Evolutionary conservation across 257 asterid species (phyloP), one percentile per base, ranked within the genome.

Genomic region (Nicotiana obtusifolia): DNA sequence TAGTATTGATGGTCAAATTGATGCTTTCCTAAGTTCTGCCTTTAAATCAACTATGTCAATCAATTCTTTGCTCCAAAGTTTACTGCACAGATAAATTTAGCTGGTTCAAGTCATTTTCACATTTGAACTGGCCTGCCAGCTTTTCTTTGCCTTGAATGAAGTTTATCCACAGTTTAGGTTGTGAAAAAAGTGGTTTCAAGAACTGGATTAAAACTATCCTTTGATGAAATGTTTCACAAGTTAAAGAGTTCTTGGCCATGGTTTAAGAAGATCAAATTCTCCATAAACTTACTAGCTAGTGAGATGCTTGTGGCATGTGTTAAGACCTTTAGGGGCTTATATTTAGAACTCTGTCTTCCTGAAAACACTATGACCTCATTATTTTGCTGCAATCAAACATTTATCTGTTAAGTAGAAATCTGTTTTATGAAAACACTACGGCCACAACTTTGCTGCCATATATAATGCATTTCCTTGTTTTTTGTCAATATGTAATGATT

Each of bases 21-120:
- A 35, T 22, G 62, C 79, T 47, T 73, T 73, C 61, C 79, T 49
- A 47, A 73, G 59, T 47, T 73, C 79, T 14, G 78, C 60, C 22
- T 47, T 35, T 7, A 44, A 47, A 73, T 49, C 61, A 73, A 73
- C 79, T 73, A n/a, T 73, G 22, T 13, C 79, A 47, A 73, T 22
- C 41, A 73, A 73, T 47, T 47, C 47, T 49, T 44, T 49, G 16
- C 61, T 59, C 61, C 3, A 61, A 73, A 24, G 47, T 15, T 65
- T 65, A 65, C 24, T 30, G 47, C 13, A 15, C 49, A 6, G 73
- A 28, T 16, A 31, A 41, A 35, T 47, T 73, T 13, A 24, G 61
- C 49, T 47, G 61, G 79, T 73, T 73, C 61, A 73, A 73, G 24
- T 24, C 60, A 47, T 73, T 47, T 73, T 73, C 41, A 24, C 79